A percentile compares a stretch with the other conserved stretches of the same genome.
phyloP scores from a whole-genome alignment of 2,329 filamentous ascomycete species.

The Epichloe sp. region DNA sequence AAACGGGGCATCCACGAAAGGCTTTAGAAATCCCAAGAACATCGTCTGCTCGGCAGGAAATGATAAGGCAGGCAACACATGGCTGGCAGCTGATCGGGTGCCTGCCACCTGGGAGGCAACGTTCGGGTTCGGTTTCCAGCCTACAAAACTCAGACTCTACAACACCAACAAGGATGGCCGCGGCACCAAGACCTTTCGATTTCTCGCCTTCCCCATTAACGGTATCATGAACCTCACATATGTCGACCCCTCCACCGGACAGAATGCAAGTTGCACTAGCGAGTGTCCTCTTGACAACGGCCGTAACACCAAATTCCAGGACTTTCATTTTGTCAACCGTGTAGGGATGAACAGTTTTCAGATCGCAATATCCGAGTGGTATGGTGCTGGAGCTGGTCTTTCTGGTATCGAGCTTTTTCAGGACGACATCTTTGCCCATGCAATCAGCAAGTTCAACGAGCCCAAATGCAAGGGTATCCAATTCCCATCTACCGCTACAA shows the following conservation, averaged over 20 bases:
- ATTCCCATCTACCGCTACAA: slow-evolving; percentile 49
- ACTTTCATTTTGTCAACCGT: slow-evolving; percentile 79
- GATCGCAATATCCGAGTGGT: slow-evolving; percentile 77
- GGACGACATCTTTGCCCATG: slow-evolving; percentile 74
- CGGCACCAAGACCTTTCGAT: slow-evolving; percentile 79
- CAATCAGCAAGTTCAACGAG: slow-evolving; percentile 78
- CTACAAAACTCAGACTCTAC: slow-evolving; percentile 74
- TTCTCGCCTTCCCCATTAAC: slow-evolving; percentile 69
- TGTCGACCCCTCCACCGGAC: slow-evolving; percentile 57
- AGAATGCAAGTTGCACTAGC: slow-evolving; percentile 61
- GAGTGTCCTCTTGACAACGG: slow-evolving; percentile 74
- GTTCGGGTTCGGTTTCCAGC: slow-evolving; percentile 74
- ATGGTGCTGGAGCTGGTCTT: slow-evolving; percentile 73
- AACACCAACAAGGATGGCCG: slow-evolving; percentile 77
- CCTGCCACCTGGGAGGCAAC: slow-evolving; percentile 73
- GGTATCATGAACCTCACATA: slow-evolving; percentile 97
- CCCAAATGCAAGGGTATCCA: slow-evolving; percentile 59
- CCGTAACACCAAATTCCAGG: slow-evolving; percentile 55
- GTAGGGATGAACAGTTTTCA: slow-evolving; percentile 82
- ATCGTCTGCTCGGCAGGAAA: slow-evolving; percentile 62
- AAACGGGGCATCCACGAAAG: slow-evolving; percentile 45
- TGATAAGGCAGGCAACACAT: slow-evolving; percentile 65
- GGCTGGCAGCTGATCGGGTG: slow-evolving; percentile 59
- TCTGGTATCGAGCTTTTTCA: slow-evolving; percentile 79
- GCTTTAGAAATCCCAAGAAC: slow-evolving; percentile 63